Evolutionary conservation across 2,329 filamentous ascomycete species (phyloP).

Genomic region (Aspergillus tamarii): DNA sequence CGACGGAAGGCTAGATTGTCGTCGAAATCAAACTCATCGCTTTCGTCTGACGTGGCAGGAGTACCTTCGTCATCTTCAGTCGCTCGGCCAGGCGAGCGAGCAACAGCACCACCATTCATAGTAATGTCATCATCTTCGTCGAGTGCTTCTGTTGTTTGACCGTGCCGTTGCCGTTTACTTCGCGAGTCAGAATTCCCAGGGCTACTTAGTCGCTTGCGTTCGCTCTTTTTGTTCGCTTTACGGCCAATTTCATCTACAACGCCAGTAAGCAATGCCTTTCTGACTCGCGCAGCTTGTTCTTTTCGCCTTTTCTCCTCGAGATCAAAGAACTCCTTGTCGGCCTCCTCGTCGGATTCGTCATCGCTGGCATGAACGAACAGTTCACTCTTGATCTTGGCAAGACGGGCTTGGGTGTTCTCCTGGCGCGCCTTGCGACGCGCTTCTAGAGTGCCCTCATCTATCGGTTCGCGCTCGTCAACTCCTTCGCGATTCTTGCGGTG

Average conservation of each 20-base stretch:
- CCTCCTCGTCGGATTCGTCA: constrained; percentile 82
- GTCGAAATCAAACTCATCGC: constrained; percentile 38
- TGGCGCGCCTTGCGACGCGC: constrained; percentile 65
- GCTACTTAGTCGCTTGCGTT: constrained; percentile 36
- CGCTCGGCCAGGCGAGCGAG: background rate
- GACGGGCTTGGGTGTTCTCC: constrained; percentile 74
- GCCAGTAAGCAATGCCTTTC: constrained; percentile 51
- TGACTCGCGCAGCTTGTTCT: constrained; percentile 55
- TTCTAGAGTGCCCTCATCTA: constrained; percentile 63
- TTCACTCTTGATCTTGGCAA: constrained; percentile 79
- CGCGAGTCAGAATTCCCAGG: constrained; percentile 24
- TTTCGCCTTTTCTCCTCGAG: constrained; percentile 70
- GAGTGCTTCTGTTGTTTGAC: constrained; percentile 16
- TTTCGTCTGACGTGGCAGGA: constrained; percentile 29
- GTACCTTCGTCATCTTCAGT: constrained; percentile 8
- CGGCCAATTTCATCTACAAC: constrained; percentile 29
- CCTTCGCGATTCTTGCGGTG: constrained; percentile 58
- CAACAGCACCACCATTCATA: constrained; percentile 29
- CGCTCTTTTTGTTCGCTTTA: constrained; percentile 31
- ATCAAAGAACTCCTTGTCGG: constrained; percentile 74
- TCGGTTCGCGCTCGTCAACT: constrained; percentile 55
- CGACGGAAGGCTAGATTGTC: constrained; percentile 39
- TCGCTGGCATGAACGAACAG: constrained; percentile 81
- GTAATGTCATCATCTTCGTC: constrained; percentile 37
- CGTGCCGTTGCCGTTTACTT: constrained; percentile 35